Conservation (phyloP, 202 grass and related monocot species). For the Zoysia matrella region DNA sequence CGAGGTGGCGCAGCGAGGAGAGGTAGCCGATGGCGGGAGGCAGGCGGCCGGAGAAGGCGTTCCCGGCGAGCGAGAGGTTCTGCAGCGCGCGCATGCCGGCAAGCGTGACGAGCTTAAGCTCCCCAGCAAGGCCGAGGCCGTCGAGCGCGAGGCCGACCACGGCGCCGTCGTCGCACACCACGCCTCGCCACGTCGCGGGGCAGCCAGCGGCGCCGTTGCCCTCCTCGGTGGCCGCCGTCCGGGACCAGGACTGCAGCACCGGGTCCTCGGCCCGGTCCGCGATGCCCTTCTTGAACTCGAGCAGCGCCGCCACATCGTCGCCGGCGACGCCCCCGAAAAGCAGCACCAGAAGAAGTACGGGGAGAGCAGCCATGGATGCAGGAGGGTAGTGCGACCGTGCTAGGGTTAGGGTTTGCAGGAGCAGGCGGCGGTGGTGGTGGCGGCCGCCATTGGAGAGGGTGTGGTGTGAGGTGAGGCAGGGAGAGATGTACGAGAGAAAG, state of each 20-base stretch:
- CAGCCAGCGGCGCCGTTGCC: conserved; percentile 42
- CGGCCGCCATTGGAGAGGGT: conserved; percentile 52
- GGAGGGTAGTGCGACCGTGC: background rate
- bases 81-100: conserved; percentile 57
- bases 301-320: conserved; percentile 72
- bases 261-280: conserved; percentile 37
- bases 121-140: conserved; percentile 70
- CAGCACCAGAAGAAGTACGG: conserved; percentile 27
- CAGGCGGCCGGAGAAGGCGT: conserved; percentile 93
- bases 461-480: conserved; percentile 3
- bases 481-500: conserved; percentile 39
- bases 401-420: conserved; percentile 47
- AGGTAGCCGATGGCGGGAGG: conserved; percentile 77
- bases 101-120: conserved; percentile 84
- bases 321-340: conserved; percentile 39
- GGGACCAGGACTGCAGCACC: conserved; percentile 74
- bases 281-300: conserved; percentile 99
- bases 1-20: conserved; percentile 70
- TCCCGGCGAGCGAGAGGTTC: conserved; percentile 83
- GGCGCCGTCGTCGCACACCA: conserved; percentile 74
- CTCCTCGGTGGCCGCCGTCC: conserved; percentile 38
- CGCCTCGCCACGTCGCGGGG: conserved; percentile 68
- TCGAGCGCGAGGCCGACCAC: conserved; percentile 74
- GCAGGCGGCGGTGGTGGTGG: conserved; percentile 30
- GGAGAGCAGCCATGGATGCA: conserved; percentile 49